A percentile compares a stretch with the other conserved stretches of the same genome.
phyloP scores from a whole-genome alignment of 176 grass and related monocot species.

The Avena eriantha region DNA sequence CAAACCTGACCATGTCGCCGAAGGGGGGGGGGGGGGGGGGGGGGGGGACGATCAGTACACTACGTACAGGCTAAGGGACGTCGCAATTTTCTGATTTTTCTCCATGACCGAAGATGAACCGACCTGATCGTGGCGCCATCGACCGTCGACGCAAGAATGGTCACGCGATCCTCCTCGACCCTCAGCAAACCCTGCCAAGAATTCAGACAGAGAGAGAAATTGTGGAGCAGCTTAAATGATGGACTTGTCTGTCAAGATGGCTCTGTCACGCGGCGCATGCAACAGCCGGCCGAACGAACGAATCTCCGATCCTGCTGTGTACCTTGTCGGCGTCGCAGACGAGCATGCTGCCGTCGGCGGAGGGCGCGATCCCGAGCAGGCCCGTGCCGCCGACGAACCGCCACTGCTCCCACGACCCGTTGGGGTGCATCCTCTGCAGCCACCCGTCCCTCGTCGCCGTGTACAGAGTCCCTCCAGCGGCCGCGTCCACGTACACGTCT shows the following conservation, averaged over 20 bases:
- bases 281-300: too few relatives aligned
- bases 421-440: conserved; percentile 67
- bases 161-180: conserved; percentile 59
- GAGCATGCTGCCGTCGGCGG: conserved; percentile 59
- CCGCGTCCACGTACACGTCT: conserved; percentile 71
- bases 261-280: not conserved
- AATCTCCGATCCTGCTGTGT: too few relatives aligned
- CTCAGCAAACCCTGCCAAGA: conserved; percentile 59
- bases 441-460: conserved; percentile 80
- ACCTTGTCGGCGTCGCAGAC: conserved; percentile 77
- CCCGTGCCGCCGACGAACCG: conserved; percentile 54
- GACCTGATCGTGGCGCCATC: conserved; percentile 61
- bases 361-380: conserved; percentile 60
- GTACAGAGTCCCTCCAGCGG: conserved; percentile 54
- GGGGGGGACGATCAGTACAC: not conserved
- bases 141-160: conserved; percentile 59
- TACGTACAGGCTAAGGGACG: not conserved
- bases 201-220: not conserved
- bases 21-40: too few relatives aligned
- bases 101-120: not conserved
- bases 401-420: conserved; percentile 77
- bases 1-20: conserved; percentile 35
- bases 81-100: not conserved
- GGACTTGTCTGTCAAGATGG: not conserved
- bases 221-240: not conserved